Conservation (phyloP, 2,329 filamentous ascomycete species). For the Penicillium sp. region DNA sequence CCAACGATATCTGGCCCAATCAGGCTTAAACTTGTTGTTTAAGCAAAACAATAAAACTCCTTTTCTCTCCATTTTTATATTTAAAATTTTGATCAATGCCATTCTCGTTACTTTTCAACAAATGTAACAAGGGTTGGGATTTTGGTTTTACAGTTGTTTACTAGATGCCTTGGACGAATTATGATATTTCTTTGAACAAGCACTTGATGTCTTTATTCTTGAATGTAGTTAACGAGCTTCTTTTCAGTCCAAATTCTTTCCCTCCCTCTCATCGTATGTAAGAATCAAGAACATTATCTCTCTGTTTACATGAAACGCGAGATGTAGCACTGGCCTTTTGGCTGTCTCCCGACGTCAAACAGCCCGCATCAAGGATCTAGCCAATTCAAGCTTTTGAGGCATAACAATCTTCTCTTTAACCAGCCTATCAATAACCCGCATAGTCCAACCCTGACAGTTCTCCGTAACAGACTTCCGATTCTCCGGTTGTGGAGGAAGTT, state of each 20-base stretch:
- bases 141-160: conserved; percentile 6
- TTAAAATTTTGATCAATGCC: conserved; percentile 3
- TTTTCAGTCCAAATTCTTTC: not conserved
- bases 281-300: not conserved
- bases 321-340: not conserved
- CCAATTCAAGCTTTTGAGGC: conserved; percentile 21
- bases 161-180: conserved; percentile 10
- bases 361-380: conserved; percentile 22
- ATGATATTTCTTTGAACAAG: conserved; percentile 20
- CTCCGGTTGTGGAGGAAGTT: conserved; percentile 20
- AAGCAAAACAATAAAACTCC: not conserved
- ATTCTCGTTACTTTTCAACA: conserved; percentile 17
- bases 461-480: conserved; percentile 22
- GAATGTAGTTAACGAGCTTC: conserved; percentile 15
- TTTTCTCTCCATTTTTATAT: not conserved
- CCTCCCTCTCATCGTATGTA: not conserved
- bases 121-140: not conserved
- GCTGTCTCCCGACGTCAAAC: not conserved
- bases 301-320: not conserved
- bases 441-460: conserved; percentile 28
- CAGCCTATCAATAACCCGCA: conserved; percentile 26
- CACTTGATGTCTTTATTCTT: conserved; percentile 23
- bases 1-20: conserved; percentile 69
- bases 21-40: conserved; percentile 41
- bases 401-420: conserved; percentile 23